These are phyloP conservation scores for Saccharomyces hybrid DNA, from an alignment of 1,139 yeast genomes.

Conservation along the genomic window DNA sequence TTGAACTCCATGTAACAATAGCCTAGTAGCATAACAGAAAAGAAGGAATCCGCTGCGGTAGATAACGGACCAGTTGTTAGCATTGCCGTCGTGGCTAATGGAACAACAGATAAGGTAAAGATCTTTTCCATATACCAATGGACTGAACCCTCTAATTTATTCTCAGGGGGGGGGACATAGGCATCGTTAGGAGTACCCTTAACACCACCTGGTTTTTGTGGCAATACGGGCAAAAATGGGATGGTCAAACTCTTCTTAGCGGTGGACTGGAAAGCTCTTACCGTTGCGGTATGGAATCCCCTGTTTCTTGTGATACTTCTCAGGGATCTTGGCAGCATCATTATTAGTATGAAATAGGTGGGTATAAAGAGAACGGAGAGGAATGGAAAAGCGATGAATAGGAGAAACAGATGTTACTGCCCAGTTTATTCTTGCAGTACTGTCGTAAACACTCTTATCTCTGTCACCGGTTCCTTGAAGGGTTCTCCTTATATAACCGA, in stretches of 20 bases:
- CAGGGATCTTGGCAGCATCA: not conserved
- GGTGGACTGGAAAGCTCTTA: slow-evolving; percentile 29
- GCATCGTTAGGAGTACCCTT: slow-evolving; percentile 76
- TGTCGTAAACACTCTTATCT: not conserved
- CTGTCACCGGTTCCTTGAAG: not conserved
- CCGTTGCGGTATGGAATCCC: slow-evolving; percentile 1
- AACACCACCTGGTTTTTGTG: slow-evolving; percentile 71
- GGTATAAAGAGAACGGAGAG: not conserved
- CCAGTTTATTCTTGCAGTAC: not conserved
- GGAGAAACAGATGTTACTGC: not conserved
- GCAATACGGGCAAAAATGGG: slow-evolving; percentile 43
- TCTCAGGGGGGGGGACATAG: slow-evolving; percentile 49
- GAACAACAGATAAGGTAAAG: slow-evolving; percentile 53
- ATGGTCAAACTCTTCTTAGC: slow-evolving; percentile 32
- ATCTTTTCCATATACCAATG: slow-evolving; percentile 69
- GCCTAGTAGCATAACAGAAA: slow-evolving; percentile 49
- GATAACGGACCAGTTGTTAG: slow-evolving; percentile 46
- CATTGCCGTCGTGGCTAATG: slow-evolving; percentile 57
- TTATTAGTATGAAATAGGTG: not conserved
- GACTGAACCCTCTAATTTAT: slow-evolving; percentile 53
- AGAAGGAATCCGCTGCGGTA: slow-evolving; percentile 47
- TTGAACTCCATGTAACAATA: slow-evolving; percentile 69
- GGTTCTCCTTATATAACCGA: not conserved
- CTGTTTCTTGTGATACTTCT: slow-evolving; percentile 3
- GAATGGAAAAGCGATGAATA: not conserved